phyloP scores from a whole-genome alignment of 345 rosid genomes.

The Syzygium jambos region DNA sequence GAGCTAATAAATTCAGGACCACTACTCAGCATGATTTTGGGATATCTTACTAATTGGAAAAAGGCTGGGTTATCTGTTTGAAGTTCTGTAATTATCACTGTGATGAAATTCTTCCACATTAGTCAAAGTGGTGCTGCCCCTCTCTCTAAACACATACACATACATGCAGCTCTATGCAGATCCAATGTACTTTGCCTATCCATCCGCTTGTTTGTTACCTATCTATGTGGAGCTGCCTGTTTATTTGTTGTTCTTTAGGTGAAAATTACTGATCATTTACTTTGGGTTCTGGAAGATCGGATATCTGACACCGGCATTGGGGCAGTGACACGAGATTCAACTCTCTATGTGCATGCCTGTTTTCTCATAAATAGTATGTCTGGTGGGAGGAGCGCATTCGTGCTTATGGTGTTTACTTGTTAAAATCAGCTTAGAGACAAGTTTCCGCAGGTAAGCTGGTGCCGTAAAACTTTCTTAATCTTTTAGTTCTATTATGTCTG shows the following conservation, averaged over 20 bases:
- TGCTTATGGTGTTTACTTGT: slow-evolving; percentile 63
- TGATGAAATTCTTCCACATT: not conserved
- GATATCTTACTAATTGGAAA: not conserved
- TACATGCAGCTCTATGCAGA: too few relatives aligned
- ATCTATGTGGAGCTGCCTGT: not conserved
- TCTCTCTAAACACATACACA: too few relatives aligned
- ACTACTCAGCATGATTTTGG: too few relatives aligned
- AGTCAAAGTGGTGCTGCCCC: too few relatives aligned
- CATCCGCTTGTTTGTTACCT: too few relatives aligned
- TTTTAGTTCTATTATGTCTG: not conserved
- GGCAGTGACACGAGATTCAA: slow-evolving; percentile 72
- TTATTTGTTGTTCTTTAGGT: not conserved
- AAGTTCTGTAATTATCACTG: not conserved
- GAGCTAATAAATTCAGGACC: too few relatives aligned
- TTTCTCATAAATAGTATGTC: slow-evolving; percentile 93
- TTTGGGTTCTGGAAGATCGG: slow-evolving; percentile 73
- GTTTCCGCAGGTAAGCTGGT: slow-evolving; percentile 46
- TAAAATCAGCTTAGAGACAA: slow-evolving; percentile 83
- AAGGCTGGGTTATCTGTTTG: too few relatives aligned
- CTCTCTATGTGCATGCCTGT: slow-evolving; percentile 68
- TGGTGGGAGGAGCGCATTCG: slow-evolving; percentile 90
- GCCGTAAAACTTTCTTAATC: not conserved
- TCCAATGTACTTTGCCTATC: too few relatives aligned
- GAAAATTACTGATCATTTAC: not conserved
- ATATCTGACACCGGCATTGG: slow-evolving; percentile 62